Evolutionary conservation across 2,329 filamentous ascomycete genomes (phyloP).

Genomic region (Didymella exigua): DNA sequence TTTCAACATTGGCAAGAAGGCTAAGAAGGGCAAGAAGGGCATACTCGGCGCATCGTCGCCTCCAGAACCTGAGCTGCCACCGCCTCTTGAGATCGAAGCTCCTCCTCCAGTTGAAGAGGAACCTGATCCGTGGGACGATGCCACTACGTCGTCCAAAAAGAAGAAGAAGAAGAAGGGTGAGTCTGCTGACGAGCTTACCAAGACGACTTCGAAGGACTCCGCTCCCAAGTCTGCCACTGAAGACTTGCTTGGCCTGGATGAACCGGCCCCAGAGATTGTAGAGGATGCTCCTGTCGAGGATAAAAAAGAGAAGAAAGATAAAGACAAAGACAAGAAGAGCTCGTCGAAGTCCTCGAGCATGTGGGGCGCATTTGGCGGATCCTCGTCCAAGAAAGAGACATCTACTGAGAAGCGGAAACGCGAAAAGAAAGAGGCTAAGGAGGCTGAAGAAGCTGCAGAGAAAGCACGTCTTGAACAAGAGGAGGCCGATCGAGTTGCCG

Average conservation of each 20-base stretch:
- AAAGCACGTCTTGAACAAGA: constrained; percentile 47
- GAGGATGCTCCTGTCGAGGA: constrained; percentile 24
- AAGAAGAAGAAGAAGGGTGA: constrained; percentile 47
- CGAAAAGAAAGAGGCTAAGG: constrained; percentile 46
- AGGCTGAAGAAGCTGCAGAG: constrained; percentile 34
- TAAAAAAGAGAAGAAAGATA: constrained; percentile 39
- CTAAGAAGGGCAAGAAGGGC: constrained; percentile 61
- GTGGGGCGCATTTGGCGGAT: constrained; percentile 27
- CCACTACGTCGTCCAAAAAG: constrained; percentile 36
- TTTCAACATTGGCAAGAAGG: constrained; percentile 56
- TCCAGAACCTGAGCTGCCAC: constrained; percentile 48
- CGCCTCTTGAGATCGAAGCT: constrained; percentile 60
- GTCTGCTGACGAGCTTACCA: constrained; percentile 36
- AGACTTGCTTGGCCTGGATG: constrained; percentile 42
- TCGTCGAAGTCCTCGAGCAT: constrained; percentile 28
- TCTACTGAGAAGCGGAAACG: constrained; percentile 40
- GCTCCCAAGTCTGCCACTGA: constrained; percentile 42
- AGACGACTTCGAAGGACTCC: constrained; percentile 37
- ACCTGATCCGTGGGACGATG: constrained; percentile 39
- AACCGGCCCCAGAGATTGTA: constrained; percentile 27
- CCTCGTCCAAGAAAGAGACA: constrained; percentile 41
- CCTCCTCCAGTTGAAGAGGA: constrained; percentile 47
- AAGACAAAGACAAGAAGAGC: constrained; percentile 24
- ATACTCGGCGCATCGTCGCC: constrained; percentile 57
- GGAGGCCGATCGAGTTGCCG: constrained; percentile 42